Base-by-base conservation (phyloP, 176 grass and related monocot species). In the Phyllostachys edulis region DNA sequence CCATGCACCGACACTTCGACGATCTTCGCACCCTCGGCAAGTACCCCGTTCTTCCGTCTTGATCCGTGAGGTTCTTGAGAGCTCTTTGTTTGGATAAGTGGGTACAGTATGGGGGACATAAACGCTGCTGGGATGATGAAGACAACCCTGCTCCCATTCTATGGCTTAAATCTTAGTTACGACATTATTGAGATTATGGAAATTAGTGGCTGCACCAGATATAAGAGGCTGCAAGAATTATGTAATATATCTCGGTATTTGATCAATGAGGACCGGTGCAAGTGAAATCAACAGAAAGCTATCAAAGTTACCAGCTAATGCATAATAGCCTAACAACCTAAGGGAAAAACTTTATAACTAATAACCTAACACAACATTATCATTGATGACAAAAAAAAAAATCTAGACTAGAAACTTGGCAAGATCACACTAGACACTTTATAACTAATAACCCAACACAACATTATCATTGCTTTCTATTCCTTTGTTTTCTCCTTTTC, bases 171-270 rank as follows among this genome's bases (percentile, higher is more conserved):
- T 39, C 38, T 39, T 39, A 39, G 6, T 39, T 39, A 39, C 38
- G 38, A 6, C 38, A 4, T 39, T 39, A 39, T 5, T 39, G 38
- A 39, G 38, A 39, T 39, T 39, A 39, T 39, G 38, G 38, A 39
- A 39, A 39, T 39, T 39, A 39, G 38, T 29, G 29, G 96, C 96
- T 55, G 91, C 92, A 71, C 96, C 96, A 54, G 96, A 98, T 74
- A 98, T 79, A 80, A 98, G 93, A 69, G 96, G 92, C 96, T 98
- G 89, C 77, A 95, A 5, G 18, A 63, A 83, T 49, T 14, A 86
- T 84, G 36, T 17, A 60, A 87, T 45, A 64, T 77, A 55, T 38
- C 17, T 81, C 11, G 71, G 68, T 9, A 46, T 59, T 66, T 40
- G 3, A 82, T 69, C 62, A 68, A 41, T 26, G 42, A 36, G 79